phyloP scores from a whole-genome alignment of 805 yeast species.

The Pichia kluyveri region DNA sequence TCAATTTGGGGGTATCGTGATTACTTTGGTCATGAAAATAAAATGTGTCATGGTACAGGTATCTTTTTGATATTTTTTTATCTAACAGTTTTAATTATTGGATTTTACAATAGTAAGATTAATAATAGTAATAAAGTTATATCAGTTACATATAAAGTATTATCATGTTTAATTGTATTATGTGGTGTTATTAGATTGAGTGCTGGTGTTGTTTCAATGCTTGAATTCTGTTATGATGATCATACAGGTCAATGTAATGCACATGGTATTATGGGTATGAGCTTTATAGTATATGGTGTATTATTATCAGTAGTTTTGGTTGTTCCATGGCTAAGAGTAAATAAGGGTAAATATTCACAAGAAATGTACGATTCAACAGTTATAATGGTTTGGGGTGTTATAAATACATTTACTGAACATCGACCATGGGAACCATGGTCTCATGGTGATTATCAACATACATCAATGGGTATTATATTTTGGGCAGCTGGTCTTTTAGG shows the following conservation, averaged over 20 bases:
- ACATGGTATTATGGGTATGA: conserved; percentile 93
- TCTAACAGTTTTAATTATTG: conserved; percentile 41
- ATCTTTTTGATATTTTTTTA: conserved; percentile 47
- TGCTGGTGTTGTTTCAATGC: conserved; percentile 72
- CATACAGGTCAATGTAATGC: conserved; percentile 95
- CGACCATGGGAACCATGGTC: conserved; percentile 87
- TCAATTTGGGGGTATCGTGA: conserved; percentile 51
- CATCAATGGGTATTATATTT: conserved; percentile 95
- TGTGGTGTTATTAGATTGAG: conserved; percentile 76
- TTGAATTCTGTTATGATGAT: conserved; percentile 77
- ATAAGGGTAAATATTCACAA: conserved; percentile 49
- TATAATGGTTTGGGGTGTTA: conserved; percentile 85
- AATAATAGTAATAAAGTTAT: conserved; percentile 9
- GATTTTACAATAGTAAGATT: conserved; percentile 19
- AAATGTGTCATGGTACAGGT: conserved; percentile 60
- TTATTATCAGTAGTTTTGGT: conserved; percentile 56
- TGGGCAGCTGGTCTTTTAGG: conserved; percentile 93
- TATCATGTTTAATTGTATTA: conserved; percentile 38
- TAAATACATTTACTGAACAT: conserved; percentile 94
- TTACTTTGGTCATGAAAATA: conserved; percentile 54
- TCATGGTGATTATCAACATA: conserved; percentile 91
- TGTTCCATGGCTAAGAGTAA: conserved; percentile 64
- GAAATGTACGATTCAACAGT: conserved; percentile 77
- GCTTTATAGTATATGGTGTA: conserved; percentile 76
- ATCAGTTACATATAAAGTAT: conserved; percentile 32